A percentile compares a stretch with the other conserved stretches of the same genome.
phyloP scores from a whole-genome alignment of 139 green algal genomes.

The Axilococcus clingmanii region DNA sequence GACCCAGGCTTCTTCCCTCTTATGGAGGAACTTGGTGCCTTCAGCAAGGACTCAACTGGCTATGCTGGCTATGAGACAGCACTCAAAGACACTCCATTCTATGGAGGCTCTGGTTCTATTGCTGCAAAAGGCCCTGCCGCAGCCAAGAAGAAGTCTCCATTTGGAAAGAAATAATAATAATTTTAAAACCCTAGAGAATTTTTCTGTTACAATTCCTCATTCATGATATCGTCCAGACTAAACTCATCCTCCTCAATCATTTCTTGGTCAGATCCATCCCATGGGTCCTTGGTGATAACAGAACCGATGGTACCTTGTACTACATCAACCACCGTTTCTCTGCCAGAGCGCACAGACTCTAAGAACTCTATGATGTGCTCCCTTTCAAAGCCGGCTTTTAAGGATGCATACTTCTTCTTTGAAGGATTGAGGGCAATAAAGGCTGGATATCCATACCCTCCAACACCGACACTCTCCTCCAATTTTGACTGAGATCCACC shows the following conservation, averaged over 20 bases:
- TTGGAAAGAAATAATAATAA: too few species aligned
- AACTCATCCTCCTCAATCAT: conserved; percentile 76
- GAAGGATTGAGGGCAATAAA: conserved; percentile 60
- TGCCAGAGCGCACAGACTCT: conserved; percentile 27
- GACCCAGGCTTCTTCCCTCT: conserved; percentile 17
- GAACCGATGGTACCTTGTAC: conserved; percentile 19
- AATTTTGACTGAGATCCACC: conserved; percentile 54
- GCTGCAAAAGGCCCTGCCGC: conserved; percentile 1
- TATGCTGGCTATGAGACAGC: conserved; percentile 18
- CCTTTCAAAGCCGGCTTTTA: conserved; percentile 35
- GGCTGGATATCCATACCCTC: conserved; percentile 65
- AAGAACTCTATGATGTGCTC: conserved; percentile 42
- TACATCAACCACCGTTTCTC: conserved; percentile 25
- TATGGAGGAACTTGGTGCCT: conserved; percentile 2
- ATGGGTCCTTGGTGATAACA: conserved; percentile 22
- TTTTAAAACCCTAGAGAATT: neutral
- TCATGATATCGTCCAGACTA: conserved; percentile 58
- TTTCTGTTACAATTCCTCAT: conserved; percentile 1
- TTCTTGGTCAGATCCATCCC: conserved; percentile 73
- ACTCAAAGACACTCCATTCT: conserved; percentile 27
- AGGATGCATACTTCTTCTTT: conserved; percentile 30
- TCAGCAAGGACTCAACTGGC: conserved; percentile 4
- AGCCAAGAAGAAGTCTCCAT: neutral
- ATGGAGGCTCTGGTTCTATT: conserved; percentile 11
- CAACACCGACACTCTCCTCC: conserved; percentile 69